Evolutionary conservation across 2,329 filamentous ascomycete species (phyloP).

Genomic region (Ampelomyces quisqualis): DNA sequence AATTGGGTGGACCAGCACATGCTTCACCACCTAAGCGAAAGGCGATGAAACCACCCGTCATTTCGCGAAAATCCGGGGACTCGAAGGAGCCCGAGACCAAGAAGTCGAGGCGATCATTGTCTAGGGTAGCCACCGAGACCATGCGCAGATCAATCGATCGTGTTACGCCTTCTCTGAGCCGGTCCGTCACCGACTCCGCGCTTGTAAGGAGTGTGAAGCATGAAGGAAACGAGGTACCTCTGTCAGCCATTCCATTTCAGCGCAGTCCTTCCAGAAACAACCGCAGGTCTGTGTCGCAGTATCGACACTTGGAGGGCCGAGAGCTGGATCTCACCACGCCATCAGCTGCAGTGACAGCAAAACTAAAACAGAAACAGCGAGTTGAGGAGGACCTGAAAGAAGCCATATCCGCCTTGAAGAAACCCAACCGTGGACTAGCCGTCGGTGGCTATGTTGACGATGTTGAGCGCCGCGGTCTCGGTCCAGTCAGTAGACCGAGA

Average conservation of each 20-base stretch:
- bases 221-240: slow-evolving; percentile 63
- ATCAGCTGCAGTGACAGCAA: slow-evolving; percentile 56
- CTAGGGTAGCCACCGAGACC: slow-evolving; percentile 62
- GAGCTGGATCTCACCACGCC: slow-evolving; percentile 58
- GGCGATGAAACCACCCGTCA: slow-evolving; percentile 42
- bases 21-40: slow-evolving; percentile 57
- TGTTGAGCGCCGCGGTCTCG: slow-evolving; percentile 58
- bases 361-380: slow-evolving; percentile 64
- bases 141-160: slow-evolving; percentile 52
- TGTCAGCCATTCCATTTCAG: slow-evolving; percentile 54
- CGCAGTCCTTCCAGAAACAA: slow-evolving; percentile 46
- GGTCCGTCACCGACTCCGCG: slow-evolving; percentile 65
- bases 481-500: slow-evolving; percentile 26
- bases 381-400: slow-evolving; percentile 71
- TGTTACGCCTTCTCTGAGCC: slow-evolving; percentile 64
- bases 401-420: slow-evolving; percentile 72
- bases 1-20: slow-evolving; percentile 70
- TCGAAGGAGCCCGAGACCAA: slow-evolving; percentile 43
- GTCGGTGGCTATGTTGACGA: slow-evolving; percentile 67
- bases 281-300: slow-evolving; percentile 43
- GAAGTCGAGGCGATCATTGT: slow-evolving; percentile 55
- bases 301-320: slow-evolving; percentile 52
- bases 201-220: slow-evolving; percentile 64
- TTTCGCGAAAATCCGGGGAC: slow-evolving; percentile 44
- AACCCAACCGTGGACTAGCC: slow-evolving; percentile 71